phyloP scores from a whole-genome alignment of 2,329 filamentous ascomycete genomes.

The Dothideomycetes sp. region DNA sequence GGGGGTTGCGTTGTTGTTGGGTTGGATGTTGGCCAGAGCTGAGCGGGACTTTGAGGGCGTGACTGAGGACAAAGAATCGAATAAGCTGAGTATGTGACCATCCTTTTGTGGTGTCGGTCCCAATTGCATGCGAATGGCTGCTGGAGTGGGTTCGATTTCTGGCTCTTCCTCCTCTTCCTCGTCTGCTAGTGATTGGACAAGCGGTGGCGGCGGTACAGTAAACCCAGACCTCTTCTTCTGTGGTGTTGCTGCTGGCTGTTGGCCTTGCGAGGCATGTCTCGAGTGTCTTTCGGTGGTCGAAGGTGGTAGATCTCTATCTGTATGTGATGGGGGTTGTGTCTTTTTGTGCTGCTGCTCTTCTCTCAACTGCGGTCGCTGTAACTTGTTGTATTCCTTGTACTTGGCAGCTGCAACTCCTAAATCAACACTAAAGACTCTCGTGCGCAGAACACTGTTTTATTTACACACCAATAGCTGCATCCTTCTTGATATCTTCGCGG shows the following conservation, averaged over 20 bases:
- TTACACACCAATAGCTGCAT: constrained; percentile 56
- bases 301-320: constrained; percentile 6
- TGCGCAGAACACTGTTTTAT: constrained; percentile 7
- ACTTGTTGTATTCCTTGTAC: constrained; percentile 64
- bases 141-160: constrained; percentile 22
- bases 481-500: constrained; percentile 65
- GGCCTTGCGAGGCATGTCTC: constrained; percentile 3
- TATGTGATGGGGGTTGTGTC: constrained; percentile 6
- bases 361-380: constrained; percentile 29
- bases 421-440: neutral
- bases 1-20: constrained; percentile 27
- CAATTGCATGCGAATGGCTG: constrained; percentile 29
- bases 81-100: constrained; percentile 64
- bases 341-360: too few species aligned
- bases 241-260: constrained; percentile 12
- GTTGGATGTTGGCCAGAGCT: constrained; percentile 18
- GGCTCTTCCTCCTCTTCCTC: constrained; percentile 19
- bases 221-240: constrained; percentile 12
- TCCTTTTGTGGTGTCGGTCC: constrained; percentile 74
- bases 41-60: constrained; percentile 26
- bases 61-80: constrained; percentile 55
- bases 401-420: constrained; percentile 47
- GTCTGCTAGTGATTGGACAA: neutral
- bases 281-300: neutral
- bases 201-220: neutral